phyloP scores from a whole-genome alignment of 73 alveolate genomes.

The Stentor coeruleus region DNA sequence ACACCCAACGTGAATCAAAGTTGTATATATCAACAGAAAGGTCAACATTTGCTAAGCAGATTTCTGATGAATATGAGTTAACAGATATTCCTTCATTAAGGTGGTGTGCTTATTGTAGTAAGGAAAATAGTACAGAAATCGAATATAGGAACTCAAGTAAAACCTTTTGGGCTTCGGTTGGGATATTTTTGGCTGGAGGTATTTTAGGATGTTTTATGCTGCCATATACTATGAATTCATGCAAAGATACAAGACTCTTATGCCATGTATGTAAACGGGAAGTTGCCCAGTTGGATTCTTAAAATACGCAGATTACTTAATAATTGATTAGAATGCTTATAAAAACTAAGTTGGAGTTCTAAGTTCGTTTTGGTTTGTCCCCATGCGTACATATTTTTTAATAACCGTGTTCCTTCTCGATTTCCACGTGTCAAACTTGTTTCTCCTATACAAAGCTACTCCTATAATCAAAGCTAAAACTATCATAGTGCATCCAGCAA shows the following conservation, averaged over 20 bases:
- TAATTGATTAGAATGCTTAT: too few species aligned
- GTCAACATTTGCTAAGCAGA: neutral
- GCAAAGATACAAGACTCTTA: slow-evolving; percentile 12
- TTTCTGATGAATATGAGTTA: neutral
- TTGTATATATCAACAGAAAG: neutral
- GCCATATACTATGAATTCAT: neutral
- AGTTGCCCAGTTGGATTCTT: too few species aligned
- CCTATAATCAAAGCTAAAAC: neutral
- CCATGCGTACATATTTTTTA: neutral
- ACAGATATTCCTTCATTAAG: neutral
- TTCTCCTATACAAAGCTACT: neutral
- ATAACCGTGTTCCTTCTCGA: neutral
- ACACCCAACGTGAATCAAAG: neutral
- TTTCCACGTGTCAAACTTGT: neutral
- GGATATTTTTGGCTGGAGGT: slow-evolving; percentile 6
- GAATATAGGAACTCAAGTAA: neutral
- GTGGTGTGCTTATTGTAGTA: slow-evolving; percentile 19
- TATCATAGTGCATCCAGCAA: neutral
- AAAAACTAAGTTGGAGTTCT: too few species aligned
- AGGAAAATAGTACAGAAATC: neutral
- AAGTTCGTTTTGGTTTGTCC: too few species aligned
- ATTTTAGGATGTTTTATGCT: slow-evolving; percentile 9
- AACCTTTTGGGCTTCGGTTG: slow-evolving; percentile 7
- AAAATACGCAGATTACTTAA: too few species aligned
- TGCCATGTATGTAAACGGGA: slow-evolving; percentile 5